Conservation (phyloP, 345 rosid species). For the Salix viminalis region DNA sequence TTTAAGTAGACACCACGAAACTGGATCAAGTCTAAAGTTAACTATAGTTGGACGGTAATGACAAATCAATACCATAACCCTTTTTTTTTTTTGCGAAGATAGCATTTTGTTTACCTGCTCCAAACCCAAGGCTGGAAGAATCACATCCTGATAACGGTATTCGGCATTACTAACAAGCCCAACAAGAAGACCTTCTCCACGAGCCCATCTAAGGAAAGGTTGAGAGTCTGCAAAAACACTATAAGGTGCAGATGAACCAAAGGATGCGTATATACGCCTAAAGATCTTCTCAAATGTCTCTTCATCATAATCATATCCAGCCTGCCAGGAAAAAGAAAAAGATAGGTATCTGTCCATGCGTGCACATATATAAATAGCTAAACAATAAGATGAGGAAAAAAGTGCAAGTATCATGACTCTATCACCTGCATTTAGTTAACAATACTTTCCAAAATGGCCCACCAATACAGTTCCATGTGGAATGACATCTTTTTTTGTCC, state of each 20-base stretch:
- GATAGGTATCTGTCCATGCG: too few relatives aligned
- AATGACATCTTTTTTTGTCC: too few relatives aligned
- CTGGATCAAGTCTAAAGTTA: neutral
- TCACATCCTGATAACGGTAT: conserved; percentile 80
- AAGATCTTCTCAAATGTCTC: conserved; percentile 88
- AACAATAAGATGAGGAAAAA: too few relatives aligned
- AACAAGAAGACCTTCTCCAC: conserved; percentile 55
- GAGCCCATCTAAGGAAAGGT: conserved; percentile 88
- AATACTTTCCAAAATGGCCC: too few relatives aligned
- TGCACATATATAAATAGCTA: too few relatives aligned
- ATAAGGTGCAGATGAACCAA: conserved; percentile 95
- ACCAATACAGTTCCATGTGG: too few relatives aligned
- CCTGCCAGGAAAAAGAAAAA: conserved; percentile 43
- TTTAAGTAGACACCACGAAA: neutral
- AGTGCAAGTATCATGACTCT: too few relatives aligned
- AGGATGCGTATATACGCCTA: conserved; percentile 77
- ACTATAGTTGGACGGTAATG: neutral
- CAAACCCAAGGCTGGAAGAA: conserved; percentile 83
- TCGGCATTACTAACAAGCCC: conserved; percentile 86
- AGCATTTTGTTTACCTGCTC: conserved; percentile 45
- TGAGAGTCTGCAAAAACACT: conserved; percentile 65
- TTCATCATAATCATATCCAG: conserved; percentile 91
- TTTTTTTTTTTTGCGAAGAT: neutral
- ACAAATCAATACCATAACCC: too few relatives aligned
- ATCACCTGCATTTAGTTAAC: too few relatives aligned